phyloP scores from a whole-genome alignment of 768 basidiomycete genomes.

The Xerocomellus dryophilus region DNA sequence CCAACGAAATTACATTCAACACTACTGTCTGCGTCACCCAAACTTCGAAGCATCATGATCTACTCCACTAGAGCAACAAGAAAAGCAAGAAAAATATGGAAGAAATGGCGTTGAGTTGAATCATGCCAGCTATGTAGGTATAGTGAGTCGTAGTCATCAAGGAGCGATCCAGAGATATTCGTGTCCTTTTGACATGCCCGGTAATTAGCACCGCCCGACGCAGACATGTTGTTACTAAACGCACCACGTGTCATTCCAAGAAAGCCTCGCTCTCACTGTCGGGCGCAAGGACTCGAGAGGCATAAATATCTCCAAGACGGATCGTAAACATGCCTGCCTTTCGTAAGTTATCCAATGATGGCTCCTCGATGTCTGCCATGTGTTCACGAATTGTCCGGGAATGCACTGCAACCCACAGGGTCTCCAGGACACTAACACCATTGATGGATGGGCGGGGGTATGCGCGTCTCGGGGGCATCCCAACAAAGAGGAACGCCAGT shows the following conservation, averaged over 20 bases:
- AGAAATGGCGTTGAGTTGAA: no score
- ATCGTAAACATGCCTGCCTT: slow-evolving; percentile 9
- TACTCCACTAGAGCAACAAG: no score
- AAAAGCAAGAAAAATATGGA: no score
- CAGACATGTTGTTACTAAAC: no score
- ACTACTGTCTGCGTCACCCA: no score
- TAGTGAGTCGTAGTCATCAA: no score
- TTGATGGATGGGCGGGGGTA: neutral
- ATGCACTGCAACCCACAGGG: slow-evolving; percentile 8
- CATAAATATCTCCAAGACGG: neutral
- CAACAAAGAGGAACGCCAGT: neutral
- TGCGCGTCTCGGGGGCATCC: neutral
- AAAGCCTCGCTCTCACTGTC: neutral
- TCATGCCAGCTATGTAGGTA: no score
- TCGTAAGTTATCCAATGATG: slow-evolving; percentile 2
- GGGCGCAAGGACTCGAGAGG: neutral
- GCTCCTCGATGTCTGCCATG: neutral
- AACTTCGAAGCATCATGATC: no score
- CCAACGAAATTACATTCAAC: no score
- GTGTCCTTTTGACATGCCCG: no score
- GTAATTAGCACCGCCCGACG: no score
- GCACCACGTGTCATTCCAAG: neutral
- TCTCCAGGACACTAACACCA: slow-evolving; percentile 12
- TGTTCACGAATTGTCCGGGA: neutral
- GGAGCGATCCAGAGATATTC: no score